Conservation (phyloP, 768 basidiomycete species). For the Crassisporium funariophilum region DNA sequence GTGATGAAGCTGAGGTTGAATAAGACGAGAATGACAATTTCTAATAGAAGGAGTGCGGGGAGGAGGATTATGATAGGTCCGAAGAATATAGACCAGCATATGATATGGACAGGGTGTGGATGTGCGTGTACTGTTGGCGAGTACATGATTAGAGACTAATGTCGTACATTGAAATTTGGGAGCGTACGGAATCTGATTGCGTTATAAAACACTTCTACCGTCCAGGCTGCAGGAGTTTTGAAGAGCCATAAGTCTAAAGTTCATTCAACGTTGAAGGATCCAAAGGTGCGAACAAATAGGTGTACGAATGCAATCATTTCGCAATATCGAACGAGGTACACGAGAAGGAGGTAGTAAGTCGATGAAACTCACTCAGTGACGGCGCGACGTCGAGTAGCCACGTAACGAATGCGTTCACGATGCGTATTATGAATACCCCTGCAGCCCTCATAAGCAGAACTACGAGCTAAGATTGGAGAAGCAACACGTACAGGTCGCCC, state of each 20-base stretch:
- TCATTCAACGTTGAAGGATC: not conserved
- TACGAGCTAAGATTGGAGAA: slow-evolving; percentile 36
- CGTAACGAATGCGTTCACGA: not conserved
- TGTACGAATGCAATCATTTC: no score
- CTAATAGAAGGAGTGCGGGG: slow-evolving; percentile 36
- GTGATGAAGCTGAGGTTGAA: slow-evolving; percentile 35
- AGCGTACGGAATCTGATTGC: slow-evolving; percentile 18
- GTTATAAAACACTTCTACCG: slow-evolving; percentile 11
- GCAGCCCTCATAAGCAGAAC: slow-evolving; percentile 15
- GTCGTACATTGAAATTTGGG: not conserved
- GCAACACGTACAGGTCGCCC: slow-evolving; percentile 10
- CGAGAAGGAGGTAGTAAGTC: not conserved
- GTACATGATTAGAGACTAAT: not conserved
- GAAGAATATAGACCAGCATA: slow-evolving; percentile 42
- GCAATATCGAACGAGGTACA: not conserved
- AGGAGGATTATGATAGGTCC: slow-evolving; percentile 42
- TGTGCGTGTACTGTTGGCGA: slow-evolving; percentile 20
- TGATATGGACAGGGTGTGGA: slow-evolving; percentile 37
- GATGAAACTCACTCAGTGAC: slow-evolving; percentile 8
- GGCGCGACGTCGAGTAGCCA: slow-evolving; percentile 8
- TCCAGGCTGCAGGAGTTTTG: slow-evolving; percentile 12
- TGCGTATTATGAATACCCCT: slow-evolving; percentile 7
- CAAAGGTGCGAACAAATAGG: no score
- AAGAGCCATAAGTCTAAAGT: not conserved
- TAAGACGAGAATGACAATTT: slow-evolving; percentile 33